Percentiles rank a stretch among this genome's conserved stretches.
These are phyloP conservation scores for Talaromyces proteolyticus DNA, from an alignment of 495 filamentous ascomycete species.

Conservation along the genomic window DNA sequence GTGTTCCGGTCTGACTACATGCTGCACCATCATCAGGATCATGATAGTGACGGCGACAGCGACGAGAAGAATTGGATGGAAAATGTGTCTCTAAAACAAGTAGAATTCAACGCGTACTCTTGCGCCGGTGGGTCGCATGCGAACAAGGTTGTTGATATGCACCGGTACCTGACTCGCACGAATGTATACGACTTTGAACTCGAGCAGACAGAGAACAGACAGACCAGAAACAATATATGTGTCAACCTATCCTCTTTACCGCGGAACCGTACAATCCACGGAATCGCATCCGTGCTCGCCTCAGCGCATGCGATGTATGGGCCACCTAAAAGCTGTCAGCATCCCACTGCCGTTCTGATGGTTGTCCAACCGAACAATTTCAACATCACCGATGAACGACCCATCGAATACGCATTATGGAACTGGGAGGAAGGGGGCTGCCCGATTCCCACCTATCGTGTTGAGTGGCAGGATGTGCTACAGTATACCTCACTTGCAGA, in stretches of 20 bases:
- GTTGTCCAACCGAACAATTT: slow-evolving; percentile 73
- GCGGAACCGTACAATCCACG: slow-evolving; percentile 53
- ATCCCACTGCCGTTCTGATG: slow-evolving; percentile 54
- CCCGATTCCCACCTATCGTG: slow-evolving; percentile 1
- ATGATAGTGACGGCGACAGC: neutral
- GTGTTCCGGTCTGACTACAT: slow-evolving; percentile 92
- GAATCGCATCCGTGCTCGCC: slow-evolving; percentile 57
- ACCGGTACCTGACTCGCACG: slow-evolving; percentile 31
- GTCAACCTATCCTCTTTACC: slow-evolving; percentile 21
- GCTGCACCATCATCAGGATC: slow-evolving; percentile 47
- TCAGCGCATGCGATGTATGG: slow-evolving; percentile 65
- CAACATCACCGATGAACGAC: slow-evolving; percentile 78
- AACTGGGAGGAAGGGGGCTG: slow-evolving; percentile 31
- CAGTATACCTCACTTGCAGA: slow-evolving; percentile 53
- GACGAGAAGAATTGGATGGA: neutral
- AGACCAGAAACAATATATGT: too few relatives aligned
- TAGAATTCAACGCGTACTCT: slow-evolving; percentile 89
- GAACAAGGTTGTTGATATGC: slow-evolving; percentile 60
- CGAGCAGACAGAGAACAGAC: too few relatives aligned
- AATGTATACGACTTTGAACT: slow-evolving; percentile 14
- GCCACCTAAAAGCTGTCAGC: slow-evolving; percentile 19
- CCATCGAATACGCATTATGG: slow-evolving; percentile 34
- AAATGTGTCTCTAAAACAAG: slow-evolving; percentile 63
- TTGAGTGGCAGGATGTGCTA: slow-evolving; percentile 41
- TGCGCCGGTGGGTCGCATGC: slow-evolving; percentile 66